These are phyloP conservation scores for Dactylellina parvicollis DNA, from an alignment of 2,329 filamentous ascomycete species.

Conservation along the genomic window DNA sequence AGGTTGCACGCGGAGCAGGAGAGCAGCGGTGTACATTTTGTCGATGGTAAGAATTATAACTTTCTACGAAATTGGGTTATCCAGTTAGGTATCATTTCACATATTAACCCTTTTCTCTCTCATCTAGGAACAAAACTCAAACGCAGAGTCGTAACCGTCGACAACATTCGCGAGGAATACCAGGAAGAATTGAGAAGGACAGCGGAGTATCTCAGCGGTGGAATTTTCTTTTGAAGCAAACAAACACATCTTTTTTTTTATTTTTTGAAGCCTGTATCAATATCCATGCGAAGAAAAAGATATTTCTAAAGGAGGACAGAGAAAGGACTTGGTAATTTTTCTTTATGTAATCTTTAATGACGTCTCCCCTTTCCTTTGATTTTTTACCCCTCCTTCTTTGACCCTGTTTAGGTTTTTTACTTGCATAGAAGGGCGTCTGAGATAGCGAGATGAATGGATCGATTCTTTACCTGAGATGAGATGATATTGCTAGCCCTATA, in stretches of 20 bases:
- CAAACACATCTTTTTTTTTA: neutral
- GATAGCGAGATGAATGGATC: constrained; percentile 49
- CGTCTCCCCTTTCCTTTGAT: neutral
- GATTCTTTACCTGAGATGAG: too few species aligned
- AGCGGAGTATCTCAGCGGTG: constrained; percentile 69
- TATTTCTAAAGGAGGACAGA: neutral
- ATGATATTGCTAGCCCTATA: too few species aligned
- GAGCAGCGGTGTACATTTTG: constrained; percentile 56
- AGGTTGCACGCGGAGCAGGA: constrained; percentile 64
- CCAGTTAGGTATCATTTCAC: too few species aligned
- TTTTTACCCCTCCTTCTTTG: constrained; percentile 8
- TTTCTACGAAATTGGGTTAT: too few species aligned
- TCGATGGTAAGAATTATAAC: constrained; percentile 42
- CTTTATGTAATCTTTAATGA: constrained; percentile 4
- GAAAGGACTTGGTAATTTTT: neutral
- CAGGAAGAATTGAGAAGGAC: constrained; percentile 83
- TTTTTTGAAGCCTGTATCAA: constrained; percentile 6
- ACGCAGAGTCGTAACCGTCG: constrained; percentile 83
- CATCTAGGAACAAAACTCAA: constrained; percentile 62
- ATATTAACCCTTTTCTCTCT: constrained; percentile 33
- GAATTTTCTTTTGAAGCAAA: constrained; percentile 64
- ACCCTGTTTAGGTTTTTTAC: constrained; percentile 4
- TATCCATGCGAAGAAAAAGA: neutral
- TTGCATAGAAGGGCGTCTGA: constrained; percentile 50
- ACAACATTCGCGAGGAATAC: constrained; percentile 87